These are phyloP conservation scores for Exobasidium rhododendri DNA, from an alignment of 1,284 basidiomycete genomes.

Conservation along the genomic window DNA sequence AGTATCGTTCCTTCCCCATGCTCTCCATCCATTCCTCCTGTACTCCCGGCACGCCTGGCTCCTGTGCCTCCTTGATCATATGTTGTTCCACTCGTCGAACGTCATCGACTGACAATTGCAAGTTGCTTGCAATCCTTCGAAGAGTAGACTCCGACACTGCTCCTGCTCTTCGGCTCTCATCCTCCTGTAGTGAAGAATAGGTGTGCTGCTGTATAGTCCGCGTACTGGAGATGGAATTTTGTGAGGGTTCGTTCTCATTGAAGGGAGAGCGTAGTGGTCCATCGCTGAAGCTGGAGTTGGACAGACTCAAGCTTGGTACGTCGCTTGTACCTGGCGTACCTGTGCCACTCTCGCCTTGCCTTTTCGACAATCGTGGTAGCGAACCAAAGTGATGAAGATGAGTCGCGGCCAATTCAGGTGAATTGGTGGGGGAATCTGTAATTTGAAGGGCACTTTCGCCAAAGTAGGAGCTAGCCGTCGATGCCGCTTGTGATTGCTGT, in stretches of 20 bases:
- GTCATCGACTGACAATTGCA: background rate
- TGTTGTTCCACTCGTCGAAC: background rate
- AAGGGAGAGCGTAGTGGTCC: background rate
- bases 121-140: background rate
- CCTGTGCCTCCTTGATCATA: background rate
- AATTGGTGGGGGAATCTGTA: conserved; percentile 5
- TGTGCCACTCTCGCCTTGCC: background rate
- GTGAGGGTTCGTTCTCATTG: background rate
- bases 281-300: background rate
- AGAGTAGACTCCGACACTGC: background rate
- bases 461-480: conserved; percentile 6
- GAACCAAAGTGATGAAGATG: background rate
- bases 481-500: background rate
- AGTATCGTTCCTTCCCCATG: background rate
- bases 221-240: background rate
- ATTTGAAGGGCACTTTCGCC: conserved; percentile 1
- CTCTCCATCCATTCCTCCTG: background rate
- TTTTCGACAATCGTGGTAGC: background rate
- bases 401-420: conserved; percentile 7
- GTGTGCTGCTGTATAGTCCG: background rate
- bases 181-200: background rate
- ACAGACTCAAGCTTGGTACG: conserved; percentile 9
- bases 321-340: conserved; percentile 10
- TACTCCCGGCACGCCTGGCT: background rate
- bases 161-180: background rate